phyloP scores from a whole-genome alignment of 2,329 filamentous ascomycete species.

The Camptophora hylomeconis region DNA sequence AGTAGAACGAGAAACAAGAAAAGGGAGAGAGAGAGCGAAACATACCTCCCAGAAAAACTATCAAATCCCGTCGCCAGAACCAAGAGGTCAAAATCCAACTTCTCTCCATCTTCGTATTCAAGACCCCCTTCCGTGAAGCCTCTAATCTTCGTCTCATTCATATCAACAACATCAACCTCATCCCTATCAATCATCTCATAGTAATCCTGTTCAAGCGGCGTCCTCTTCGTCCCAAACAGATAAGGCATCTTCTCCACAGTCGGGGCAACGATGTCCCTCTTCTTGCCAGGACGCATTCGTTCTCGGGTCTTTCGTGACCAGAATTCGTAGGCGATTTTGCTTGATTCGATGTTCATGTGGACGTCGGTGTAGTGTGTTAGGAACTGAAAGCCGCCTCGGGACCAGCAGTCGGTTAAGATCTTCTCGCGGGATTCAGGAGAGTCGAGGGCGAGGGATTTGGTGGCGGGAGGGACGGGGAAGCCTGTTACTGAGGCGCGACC shows the following conservation, averaged over 20 bases:
- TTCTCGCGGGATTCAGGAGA: conserved; percentile 23
- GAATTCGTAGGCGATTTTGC: conserved; percentile 42
- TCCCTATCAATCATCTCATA: conserved; percentile 36
- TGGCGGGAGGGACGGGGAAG: conserved; percentile 42
- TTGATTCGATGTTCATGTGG: conserved; percentile 34
- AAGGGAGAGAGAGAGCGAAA: too few species aligned
- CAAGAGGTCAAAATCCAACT: conserved; percentile 26
- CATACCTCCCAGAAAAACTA: conserved; percentile 23
- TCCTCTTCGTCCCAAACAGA: conserved; percentile 42
- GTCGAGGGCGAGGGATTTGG: conserved; percentile 25
- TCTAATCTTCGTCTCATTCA: conserved; percentile 25
- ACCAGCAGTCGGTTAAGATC: conserved; percentile 37
- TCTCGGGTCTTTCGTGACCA: conserved; percentile 40
- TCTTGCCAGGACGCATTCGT: conserved; percentile 37
- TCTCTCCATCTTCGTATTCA: conserved; percentile 8
- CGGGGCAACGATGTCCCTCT: conserved; percentile 42
- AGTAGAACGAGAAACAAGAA: too few species aligned
- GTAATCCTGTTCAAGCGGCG: conserved; percentile 36
- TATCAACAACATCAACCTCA: conserved; percentile 35
- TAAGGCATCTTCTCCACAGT: conserved; percentile 33
- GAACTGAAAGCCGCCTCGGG: conserved; percentile 40
- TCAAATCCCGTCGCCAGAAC: conserved; percentile 34
- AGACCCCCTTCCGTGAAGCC: conserved; percentile 11
- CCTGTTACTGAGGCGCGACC: conserved; percentile 43
- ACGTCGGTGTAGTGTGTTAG: conserved; percentile 42